Base-by-base conservation (phyloP, 2,329 filamentous ascomycete genomes). In the Cladosporium sp. region DNA sequence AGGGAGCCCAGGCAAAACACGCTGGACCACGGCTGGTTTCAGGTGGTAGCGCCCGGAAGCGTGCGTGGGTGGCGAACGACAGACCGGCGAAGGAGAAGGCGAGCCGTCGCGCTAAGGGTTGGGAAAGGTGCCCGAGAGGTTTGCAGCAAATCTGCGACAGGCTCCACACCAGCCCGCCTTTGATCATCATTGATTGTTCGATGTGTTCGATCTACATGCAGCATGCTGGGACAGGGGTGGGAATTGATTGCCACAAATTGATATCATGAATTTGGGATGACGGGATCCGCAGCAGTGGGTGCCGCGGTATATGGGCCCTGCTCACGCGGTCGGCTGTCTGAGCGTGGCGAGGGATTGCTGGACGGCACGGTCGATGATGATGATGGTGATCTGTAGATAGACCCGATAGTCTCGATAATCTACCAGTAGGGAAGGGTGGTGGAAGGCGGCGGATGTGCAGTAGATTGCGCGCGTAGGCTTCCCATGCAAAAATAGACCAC, bases 131-230 rank as follows among this genome's bases (percentile, higher is more conserved):
- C 33, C 61, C 61, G 61, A 63, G 61, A 46, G 61, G 31, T 28
- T 46, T 56, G 29, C 18, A 55, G 50, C 61, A 63, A 63, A 63
- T 63, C 61, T 63, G 61, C 61, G 33, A 63, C 61, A 56, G 21
- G 50, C 28, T 37, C 50, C 61, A 53, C 50, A 29, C 3, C 61
- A 63, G 55, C 61, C 33, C 61, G 40, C 40, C 40, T 46, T 46
- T 46, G 40, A 46, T 46, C 40, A 46, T 23, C 40, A 46, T 46
- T 46, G 40, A 44, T 44, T 44, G 18, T 63, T 57, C 35, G 33
- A 56, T 56, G 23, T 46, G 50, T 55, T 46, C 61, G 61, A 63
- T 63, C 61, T 55, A 46, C 61, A 63, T 57, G 55, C 31, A 26
- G 49, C 28, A 62, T 52, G 26, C 50, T 56, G 61, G 49, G 50